Evolutionary conservation across 305 asterid genomes (phyloP).

Genomic region (Rubia peregrina): DNA sequence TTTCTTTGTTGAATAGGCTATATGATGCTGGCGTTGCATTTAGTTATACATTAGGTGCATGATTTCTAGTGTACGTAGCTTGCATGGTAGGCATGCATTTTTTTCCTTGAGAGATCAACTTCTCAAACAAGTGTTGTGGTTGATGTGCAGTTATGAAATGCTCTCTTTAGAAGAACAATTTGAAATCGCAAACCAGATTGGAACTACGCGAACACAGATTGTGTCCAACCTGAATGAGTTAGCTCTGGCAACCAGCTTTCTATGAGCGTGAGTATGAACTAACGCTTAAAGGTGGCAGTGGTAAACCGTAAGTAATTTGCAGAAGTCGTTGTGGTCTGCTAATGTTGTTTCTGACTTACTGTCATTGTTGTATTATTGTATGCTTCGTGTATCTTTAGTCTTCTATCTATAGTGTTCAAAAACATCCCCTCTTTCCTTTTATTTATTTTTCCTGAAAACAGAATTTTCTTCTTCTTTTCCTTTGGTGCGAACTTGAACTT

Average conservation of each 20-base stretch:
- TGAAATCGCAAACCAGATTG: slow-evolving; percentile 78
- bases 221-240: slow-evolving; percentile 82
- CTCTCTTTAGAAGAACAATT: slow-evolving; percentile 74
- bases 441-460: background rate
- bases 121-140: background rate
- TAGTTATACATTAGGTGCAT: no score
- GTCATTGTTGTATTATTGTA: background rate
- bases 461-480: background rate
- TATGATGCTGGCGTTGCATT: no score
- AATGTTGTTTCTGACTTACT: background rate
- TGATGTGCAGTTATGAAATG: slow-evolving; percentile 68
- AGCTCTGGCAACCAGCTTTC: slow-evolving; percentile 70
- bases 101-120: background rate
- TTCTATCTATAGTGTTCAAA: no score
- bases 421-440: background rate
- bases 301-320: background rate
- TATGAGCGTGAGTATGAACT: slow-evolving; percentile 26
- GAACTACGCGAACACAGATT: slow-evolving; percentile 78
- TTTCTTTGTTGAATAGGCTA: no score
- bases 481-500: background rate
- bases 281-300: background rate
- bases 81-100: background rate
- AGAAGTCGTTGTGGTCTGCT: background rate
- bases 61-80: background rate
- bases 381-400: background rate